These are phyloP conservation scores for Abrus pulchellus DNA, from an alignment of 306 rosid genomes.

Conservation along the genomic window DNA sequence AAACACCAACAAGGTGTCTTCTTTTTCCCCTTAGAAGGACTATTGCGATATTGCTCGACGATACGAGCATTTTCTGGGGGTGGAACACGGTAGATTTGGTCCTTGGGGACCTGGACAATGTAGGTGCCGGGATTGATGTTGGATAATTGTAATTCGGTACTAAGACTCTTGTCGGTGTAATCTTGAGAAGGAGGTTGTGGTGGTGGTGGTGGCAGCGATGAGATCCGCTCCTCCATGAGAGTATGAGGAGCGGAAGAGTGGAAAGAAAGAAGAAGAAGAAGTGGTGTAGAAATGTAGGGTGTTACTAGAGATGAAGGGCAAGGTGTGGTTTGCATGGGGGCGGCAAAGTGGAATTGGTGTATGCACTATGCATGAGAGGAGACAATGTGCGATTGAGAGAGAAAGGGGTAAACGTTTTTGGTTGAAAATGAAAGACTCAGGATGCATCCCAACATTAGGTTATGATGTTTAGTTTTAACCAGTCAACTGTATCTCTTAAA, in stretches of 20 bases:
- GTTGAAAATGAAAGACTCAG: conserved; percentile 1
- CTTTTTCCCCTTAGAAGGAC: background rate
- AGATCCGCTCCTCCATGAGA: conserved; percentile 80
- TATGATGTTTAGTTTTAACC: conserved; percentile 30
- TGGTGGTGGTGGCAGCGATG: background rate
- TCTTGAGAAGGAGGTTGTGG: conserved; percentile 2
- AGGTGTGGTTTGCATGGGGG: conserved; percentile 40
- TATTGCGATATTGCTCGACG: conserved; percentile 42
- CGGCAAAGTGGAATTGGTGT: conserved; percentile 15
- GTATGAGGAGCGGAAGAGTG: conserved; percentile 64
- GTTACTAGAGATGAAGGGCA: conserved; percentile 32
- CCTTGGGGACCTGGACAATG: conserved; percentile 74
- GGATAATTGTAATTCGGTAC: background rate
- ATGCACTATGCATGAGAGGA: conserved; percentile 33
- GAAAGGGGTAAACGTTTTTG: conserved; percentile 31
- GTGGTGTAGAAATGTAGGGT: conserved; percentile 16
- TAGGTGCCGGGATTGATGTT: conserved; percentile 52
- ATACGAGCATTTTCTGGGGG: conserved; percentile 59
- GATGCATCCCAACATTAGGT: conserved; percentile 16
- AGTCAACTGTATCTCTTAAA: conserved; percentile 41
- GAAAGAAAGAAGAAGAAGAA: conserved; percentile 8
- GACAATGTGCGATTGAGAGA: conserved; percentile 40
- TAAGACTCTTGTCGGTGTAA: background rate
- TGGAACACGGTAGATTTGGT: conserved; percentile 75
- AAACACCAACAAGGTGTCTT: background rate